Percentiles rank a stretch among this genome's conserved stretches.
Conservation (phyloP, 768 basidiomycete species). For the Mycena pura region DNA sequence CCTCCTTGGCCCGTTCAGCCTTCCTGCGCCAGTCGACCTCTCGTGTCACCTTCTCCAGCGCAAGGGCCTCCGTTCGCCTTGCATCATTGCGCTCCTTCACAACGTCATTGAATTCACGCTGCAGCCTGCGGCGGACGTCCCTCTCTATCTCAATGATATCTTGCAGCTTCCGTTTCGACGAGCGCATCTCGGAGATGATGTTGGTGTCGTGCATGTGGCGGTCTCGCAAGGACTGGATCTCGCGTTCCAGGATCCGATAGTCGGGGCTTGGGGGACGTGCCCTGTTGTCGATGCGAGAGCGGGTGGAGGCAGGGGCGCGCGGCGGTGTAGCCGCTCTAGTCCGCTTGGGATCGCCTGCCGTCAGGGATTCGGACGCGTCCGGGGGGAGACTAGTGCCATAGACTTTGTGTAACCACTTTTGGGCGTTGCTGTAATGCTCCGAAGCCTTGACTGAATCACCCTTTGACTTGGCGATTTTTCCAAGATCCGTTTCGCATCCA, state of each 20-base stretch:
- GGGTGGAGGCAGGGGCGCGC: constrained; percentile 13
- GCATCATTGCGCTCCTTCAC: constrained; percentile 39
- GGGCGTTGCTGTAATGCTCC: constrained; percentile 48
- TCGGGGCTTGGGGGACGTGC: constrained; percentile 9
- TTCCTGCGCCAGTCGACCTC: constrained; percentile 70
- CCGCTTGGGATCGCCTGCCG: neutral
- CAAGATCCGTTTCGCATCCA: constrained; percentile 59
- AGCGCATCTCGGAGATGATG: constrained; percentile 40
- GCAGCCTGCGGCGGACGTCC: constrained; percentile 43
- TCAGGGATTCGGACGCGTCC: neutral
- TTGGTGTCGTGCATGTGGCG: constrained; percentile 35
- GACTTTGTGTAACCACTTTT: constrained; percentile 55
- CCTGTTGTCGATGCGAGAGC: constrained; percentile 10
- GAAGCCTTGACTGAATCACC: constrained; percentile 36
- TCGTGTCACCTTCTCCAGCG: constrained; percentile 34
- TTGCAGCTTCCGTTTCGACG: constrained; percentile 53
- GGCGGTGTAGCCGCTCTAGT: constrained; percentile 1
- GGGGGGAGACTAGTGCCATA: constrained; percentile 41
- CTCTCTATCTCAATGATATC: constrained; percentile 44
- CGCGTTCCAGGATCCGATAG: constrained; percentile 37
- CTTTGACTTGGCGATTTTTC: constrained; percentile 34
- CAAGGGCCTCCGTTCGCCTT: constrained; percentile 37
- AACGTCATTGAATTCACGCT: constrained; percentile 41
- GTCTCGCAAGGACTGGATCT: constrained; percentile 47
- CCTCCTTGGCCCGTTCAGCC: constrained; percentile 60